Evolutionary conservation across 306 rosid genomes (phyloP), one percentile per base, ranked within the genome.

Genomic region (Pyrus betulifolia): DNA sequence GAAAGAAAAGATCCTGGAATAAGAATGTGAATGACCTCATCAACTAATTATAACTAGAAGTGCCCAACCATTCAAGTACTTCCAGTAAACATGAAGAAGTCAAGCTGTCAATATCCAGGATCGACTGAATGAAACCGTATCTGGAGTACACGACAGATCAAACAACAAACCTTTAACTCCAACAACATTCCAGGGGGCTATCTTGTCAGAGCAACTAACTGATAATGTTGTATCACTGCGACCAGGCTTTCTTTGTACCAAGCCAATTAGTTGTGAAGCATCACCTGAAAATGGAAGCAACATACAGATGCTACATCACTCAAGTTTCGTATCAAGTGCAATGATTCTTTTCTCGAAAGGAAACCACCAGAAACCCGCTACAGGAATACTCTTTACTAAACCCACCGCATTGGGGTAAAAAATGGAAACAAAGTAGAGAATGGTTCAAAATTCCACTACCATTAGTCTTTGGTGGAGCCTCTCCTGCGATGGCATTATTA

Each of bases 161-260:
- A 33, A 84, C 1, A 60, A 67, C 82, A 58, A 33, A 88, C 92
- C 92, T 88, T 86, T 87, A 73, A 86, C 51, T 75, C 90, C 92
- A 58, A 84, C 80, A 30, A 86, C 81, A 82, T 86, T 88, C 90
- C 92, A 88, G 65, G 84, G 79, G 12, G 92, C 88, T 81, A 90
- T 86, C 91, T 95, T 95, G 89, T 95, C 99, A 38, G 99, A 95
- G 88, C 97, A 95, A 82, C 99, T 95, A 79, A 95, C 97, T 58
- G 99, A 95, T 52, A 85, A 77, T 55, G 97, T 95, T 42, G 97
- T 85, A 86, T 92, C 93, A 78, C 97, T 97, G 33, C 97, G 97
- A 25, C 97, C 97, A 21, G 97, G 99, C 83, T 95, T 95, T 83
- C 97, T 85, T 86, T 88, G 97, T 80, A 92, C 96, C 25, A 74